These are phyloP conservation scores for Vitis rotundifolia DNA, from an alignment of 164 flowering plant genomes.

Conservation along the genomic window DNA sequence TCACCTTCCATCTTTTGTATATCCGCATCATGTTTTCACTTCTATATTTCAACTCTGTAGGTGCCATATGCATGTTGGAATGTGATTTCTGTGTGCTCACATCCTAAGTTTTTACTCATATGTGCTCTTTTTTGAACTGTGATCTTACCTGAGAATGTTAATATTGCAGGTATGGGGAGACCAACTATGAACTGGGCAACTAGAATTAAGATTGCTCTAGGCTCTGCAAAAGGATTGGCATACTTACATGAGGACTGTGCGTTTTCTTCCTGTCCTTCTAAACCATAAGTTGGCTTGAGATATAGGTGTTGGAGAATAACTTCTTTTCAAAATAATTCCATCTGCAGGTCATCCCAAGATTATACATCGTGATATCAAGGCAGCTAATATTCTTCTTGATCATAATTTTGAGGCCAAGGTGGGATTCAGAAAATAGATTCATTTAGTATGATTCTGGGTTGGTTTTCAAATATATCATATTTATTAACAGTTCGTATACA, in stretches of 20 bases:
- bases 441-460: constrained; percentile 5
- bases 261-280: constrained; percentile 16
- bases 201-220: constrained; percentile 54
- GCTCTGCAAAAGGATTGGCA: constrained; percentile 58
- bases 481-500: too few species aligned
- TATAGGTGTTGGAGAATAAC: not conserved
- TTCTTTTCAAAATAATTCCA: not conserved
- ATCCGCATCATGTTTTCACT: not conserved
- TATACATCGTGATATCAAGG: constrained; percentile 59
- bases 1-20: too few species aligned
- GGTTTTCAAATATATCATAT: not conserved
- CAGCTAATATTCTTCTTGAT: constrained; percentile 49
- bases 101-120: not conserved
- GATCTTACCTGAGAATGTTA: constrained; percentile 1
- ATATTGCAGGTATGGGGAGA: constrained; percentile 31
- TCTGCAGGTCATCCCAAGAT: constrained; percentile 50
- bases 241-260: constrained; percentile 62
- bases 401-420: constrained; percentile 52
- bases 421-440: not conserved
- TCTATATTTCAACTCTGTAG: not conserved
- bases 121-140: not conserved
- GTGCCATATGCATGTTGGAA: constrained; percentile 1
- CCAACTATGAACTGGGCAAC: constrained; percentile 47
- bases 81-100: not conserved
- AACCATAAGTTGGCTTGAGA: not conserved